Percentiles rank a stretch among this genome's conserved stretches.
These are phyloP conservation scores for Pyrus hybrid DNA, from an alignment of 331 rosid genomes.

Conservation along the genomic window DNA sequence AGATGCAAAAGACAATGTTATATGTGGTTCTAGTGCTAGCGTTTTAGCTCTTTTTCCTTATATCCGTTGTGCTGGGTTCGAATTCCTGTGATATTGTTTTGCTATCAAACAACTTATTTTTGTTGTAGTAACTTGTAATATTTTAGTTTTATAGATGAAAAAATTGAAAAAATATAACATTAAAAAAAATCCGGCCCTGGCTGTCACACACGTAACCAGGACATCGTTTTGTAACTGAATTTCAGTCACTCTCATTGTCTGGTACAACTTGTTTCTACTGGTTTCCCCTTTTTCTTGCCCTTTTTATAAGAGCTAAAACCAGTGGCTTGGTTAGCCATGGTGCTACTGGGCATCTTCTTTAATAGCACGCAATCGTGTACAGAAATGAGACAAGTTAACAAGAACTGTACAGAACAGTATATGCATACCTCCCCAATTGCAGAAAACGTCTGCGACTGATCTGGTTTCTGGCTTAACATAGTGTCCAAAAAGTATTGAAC, in stretches of 20 bases:
- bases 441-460: slow-evolving; percentile 69
- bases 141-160: too few relatives aligned
- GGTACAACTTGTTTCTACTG: background rate
- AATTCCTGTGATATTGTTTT: too few relatives aligned
- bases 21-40: too few relatives aligned
- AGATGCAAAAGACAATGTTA: too few relatives aligned
- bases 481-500: slow-evolving; percentile 85
- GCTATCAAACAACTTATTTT: too few relatives aligned
- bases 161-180: too few relatives aligned
- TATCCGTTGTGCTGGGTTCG: too few relatives aligned
- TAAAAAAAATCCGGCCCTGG: too few relatives aligned
- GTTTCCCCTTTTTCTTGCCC: background rate
- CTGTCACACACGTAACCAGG: background rate
- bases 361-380: background rate
- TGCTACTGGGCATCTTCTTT: background rate
- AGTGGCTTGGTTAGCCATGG: background rate
- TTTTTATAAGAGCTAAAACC: background rate
- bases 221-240: background rate
- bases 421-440: slow-evolving; percentile 86
- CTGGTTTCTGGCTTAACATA: slow-evolving; percentile 61
- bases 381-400: background rate
- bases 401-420: background rate
- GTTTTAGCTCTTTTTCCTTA: too few relatives aligned
- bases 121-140: too few relatives aligned
- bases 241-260: background rate